phyloP scores from a whole-genome alignment of 1,139 yeast genomes.

The Starmera stellimalicola region DNA sequence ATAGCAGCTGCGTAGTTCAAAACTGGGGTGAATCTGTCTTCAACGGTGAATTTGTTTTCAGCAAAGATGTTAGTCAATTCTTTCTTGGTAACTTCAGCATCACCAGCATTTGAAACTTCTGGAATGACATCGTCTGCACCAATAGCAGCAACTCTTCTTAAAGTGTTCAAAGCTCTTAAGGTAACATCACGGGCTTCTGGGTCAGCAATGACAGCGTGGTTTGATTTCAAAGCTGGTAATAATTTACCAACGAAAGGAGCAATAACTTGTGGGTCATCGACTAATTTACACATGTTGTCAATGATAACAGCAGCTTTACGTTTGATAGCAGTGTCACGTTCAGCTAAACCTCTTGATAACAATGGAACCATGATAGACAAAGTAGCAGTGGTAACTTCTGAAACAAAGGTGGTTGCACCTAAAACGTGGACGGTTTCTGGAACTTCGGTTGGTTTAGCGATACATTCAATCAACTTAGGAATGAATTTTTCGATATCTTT shows the following conservation, averaged over 20 bases:
- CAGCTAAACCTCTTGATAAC: constrained; percentile 98
- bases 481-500: constrained; percentile 99
- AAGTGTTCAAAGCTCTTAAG: constrained; percentile 91
- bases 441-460: constrained; percentile 92
- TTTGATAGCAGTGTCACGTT: constrained; percentile 98
- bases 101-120: constrained; percentile 98
- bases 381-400: constrained; percentile 99
- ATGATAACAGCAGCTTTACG: constrained; percentile 99
- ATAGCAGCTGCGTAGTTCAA: constrained; percentile 82
- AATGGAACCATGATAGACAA: constrained; percentile 98
- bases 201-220: constrained; percentile 95
- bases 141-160: constrained; percentile 98
- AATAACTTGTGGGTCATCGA: constrained; percentile 98
- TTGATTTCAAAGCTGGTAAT: constrained; percentile 91
- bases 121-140: constrained; percentile 84
- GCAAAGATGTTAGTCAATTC: constrained; percentile 69
- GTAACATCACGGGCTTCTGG: constrained; percentile 99
- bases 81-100: constrained; percentile 72
- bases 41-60: constrained; percentile 45
- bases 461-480: constrained; percentile 95
- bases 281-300: constrained; percentile 99
- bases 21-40: constrained; percentile 69
- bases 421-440: constrained; percentile 98
- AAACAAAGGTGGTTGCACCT: constrained; percentile 99
- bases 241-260: constrained; percentile 96